Conservation (phyloP, 345 rosid genomes). For the Gossypium anomalum region DNA sequence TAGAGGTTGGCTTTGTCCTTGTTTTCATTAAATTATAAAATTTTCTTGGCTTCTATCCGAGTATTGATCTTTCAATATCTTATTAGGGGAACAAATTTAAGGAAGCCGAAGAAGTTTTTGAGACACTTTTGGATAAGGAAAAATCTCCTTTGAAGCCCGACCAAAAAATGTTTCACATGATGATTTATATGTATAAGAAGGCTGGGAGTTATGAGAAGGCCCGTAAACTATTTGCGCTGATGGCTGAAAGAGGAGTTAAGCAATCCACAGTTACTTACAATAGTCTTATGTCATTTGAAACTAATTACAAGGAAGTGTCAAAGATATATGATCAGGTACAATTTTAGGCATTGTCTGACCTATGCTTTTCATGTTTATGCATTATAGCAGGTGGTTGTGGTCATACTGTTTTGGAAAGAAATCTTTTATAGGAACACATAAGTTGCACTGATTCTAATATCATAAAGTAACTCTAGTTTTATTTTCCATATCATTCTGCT, state of each 20-base stretch:
- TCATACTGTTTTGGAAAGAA: background rate
- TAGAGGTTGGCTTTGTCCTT: background rate
- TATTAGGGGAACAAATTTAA: slow-evolving; percentile 72
- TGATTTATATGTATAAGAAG: slow-evolving; percentile 90
- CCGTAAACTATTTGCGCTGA: slow-evolving; percentile 60
- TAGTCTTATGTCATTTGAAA: slow-evolving; percentile 90
- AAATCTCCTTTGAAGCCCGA: slow-evolving; percentile 74
- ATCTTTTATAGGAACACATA: background rate
- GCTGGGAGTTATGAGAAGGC: slow-evolving; percentile 85
- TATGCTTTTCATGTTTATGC: background rate
- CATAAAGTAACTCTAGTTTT: background rate
- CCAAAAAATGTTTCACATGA: slow-evolving; percentile 93
- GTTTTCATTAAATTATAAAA: background rate
- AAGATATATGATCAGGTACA: slow-evolving; percentile 89
- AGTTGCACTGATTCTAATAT: background rate
- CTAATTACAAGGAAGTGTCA: slow-evolving; percentile 90
- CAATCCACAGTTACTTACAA: slow-evolving; percentile 81
- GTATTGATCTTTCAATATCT: slow-evolving; percentile 4
- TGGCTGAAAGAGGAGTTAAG: slow-evolving; percentile 67
- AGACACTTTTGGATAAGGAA: slow-evolving; percentile 63
- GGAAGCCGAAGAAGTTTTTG: slow-evolving; percentile 82
- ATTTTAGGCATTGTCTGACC: background rate
- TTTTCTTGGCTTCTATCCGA: background rate
- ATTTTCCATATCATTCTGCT: background rate
- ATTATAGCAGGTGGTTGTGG: background rate